Evolutionary conservation across 2,329 filamentous ascomycete genomes (phyloP).

Genomic region (Chaetomiaceae sp.): DNA sequence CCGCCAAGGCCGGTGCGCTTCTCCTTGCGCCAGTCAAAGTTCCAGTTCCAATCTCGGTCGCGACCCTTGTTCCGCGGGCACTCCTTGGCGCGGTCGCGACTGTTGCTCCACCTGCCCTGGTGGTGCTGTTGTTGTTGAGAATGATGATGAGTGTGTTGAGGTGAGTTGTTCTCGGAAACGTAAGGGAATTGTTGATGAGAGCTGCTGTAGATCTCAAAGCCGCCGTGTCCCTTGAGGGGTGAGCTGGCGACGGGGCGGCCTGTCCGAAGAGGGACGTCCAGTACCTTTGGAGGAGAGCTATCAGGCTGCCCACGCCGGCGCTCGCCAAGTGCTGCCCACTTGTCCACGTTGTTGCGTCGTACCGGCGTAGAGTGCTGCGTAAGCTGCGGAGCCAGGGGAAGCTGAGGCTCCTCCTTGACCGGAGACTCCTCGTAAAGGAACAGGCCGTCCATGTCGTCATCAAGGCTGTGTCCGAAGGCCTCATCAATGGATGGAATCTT

Average conservation of each 20-base stretch:
- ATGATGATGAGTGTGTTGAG: conserved; percentile 17
- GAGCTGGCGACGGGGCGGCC: conserved; percentile 41
- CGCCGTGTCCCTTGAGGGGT: conserved; percentile 37
- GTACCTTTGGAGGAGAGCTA: conserved; percentile 43
- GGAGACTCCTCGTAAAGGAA: conserved; percentile 64
- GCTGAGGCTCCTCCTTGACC: conserved; percentile 29
- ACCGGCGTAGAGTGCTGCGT: conserved; percentile 57
- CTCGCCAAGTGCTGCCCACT: conserved; percentile 85
- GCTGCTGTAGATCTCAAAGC: conserved; percentile 42
- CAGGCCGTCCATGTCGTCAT: conserved; percentile 64
- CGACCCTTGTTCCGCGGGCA: conserved; percentile 53
- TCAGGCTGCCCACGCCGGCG: conserved; percentile 65
- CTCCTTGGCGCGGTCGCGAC: conserved; percentile 46
- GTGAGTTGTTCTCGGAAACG: conserved; percentile 37
- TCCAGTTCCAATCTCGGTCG: conserved; percentile 51
- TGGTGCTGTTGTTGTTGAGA: conserved; percentile 21
- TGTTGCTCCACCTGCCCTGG: conserved; percentile 33
- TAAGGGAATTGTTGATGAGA: conserved; percentile 29
- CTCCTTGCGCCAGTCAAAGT: conserved; percentile 52
- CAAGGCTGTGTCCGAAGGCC: conserved; percentile 39
- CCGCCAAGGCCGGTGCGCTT: conserved; percentile 63
- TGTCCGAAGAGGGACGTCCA: conserved; percentile 39
- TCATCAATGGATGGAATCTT: conserved; percentile 35
- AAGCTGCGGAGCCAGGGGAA: too few relatives aligned
- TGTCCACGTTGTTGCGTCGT: conserved; percentile 64